These are phyloP conservation scores for Ilex aquifolium DNA, from an alignment of 257 asterid species.

Conservation along the genomic window DNA sequence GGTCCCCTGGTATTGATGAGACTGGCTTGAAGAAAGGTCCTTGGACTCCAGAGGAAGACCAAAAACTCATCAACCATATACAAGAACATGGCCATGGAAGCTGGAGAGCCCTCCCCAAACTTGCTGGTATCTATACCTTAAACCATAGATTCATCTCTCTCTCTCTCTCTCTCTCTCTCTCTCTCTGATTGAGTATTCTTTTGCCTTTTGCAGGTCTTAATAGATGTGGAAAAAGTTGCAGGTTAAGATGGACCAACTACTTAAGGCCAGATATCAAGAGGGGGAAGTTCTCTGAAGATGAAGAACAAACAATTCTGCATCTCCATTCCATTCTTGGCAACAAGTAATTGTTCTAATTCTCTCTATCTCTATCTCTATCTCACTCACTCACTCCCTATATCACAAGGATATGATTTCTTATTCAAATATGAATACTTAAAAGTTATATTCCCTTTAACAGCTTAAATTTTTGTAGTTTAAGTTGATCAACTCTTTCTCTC, in stretches of 20 bases:
- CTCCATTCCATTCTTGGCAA: conserved; percentile 81
- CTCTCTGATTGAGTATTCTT: not conserved
- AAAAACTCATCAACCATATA: conserved; percentile 53
- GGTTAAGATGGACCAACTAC: conserved; percentile 85
- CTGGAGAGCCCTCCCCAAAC: conserved; percentile 93
- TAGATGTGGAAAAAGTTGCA: conserved; percentile 82
- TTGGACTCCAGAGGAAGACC: conserved; percentile 90
- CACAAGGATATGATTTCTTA: too few species aligned
- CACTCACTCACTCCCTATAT: not conserved
- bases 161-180: too few species aligned
- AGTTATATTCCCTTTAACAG: too few species aligned
- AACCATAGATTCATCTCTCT: not conserved
- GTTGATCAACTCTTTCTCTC: too few species aligned
- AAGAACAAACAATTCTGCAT: conserved; percentile 72
- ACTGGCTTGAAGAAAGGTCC: conserved; percentile 92
- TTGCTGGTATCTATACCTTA: conserved; percentile 43
- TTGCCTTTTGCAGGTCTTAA: conserved; percentile 43
- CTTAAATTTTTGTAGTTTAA: too few species aligned
- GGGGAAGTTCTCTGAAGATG: conserved; percentile 75
- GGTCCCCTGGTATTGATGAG: conserved; percentile 63
- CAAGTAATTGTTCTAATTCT: conserved; percentile 35
- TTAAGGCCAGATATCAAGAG: conserved; percentile 79
- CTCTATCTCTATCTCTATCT: not conserved
- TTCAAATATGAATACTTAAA: too few species aligned
- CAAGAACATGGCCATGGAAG: conserved; percentile 83